These are phyloP conservation scores for Lactifluus subvellereus DNA, from an alignment of 768 basidiomycete genomes.

Conservation along the genomic window DNA sequence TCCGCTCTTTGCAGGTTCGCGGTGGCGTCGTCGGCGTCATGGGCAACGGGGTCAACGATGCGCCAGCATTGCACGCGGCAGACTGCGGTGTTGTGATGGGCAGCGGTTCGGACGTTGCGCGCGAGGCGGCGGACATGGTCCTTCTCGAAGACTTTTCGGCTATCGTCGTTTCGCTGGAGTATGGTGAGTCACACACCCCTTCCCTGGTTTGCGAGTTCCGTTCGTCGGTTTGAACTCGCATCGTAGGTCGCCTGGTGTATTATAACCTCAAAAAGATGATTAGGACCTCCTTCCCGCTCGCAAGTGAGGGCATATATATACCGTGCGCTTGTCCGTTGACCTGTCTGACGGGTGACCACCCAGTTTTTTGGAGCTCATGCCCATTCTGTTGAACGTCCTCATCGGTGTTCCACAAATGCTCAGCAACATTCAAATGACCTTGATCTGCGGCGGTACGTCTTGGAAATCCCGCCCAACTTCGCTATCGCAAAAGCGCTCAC, in stretches of 20 bases:
- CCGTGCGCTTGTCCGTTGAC: not conserved
- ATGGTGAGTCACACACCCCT: conserved; percentile 35
- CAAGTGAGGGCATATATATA: conserved; percentile 30
- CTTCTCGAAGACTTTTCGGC: conserved; percentile 61
- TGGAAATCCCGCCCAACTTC: no score
- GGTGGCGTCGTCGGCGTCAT: conserved; percentile 56
- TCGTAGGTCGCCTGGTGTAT: conserved; percentile 45
- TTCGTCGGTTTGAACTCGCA: not conserved
- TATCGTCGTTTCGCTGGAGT: conserved; percentile 57
- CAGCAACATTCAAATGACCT: conserved; percentile 39
- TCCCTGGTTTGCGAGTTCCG: not conserved
- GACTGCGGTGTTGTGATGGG: conserved; percentile 61
- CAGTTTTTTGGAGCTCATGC: conserved; percentile 58
- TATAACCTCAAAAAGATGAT: conserved; percentile 58
- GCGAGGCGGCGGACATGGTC: conserved; percentile 57
- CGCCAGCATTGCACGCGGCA: conserved; percentile 51
- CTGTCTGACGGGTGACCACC: not conserved
- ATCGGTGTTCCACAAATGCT: conserved; percentile 40
- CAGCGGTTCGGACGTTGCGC: conserved; percentile 44
- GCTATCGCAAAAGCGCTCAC: not conserved
- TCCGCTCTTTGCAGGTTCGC: conserved; percentile 48
- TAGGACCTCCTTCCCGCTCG: conserved; percentile 47
- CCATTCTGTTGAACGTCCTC: conserved; percentile 46
- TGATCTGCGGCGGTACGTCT: conserved; percentile 42
- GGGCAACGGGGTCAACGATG: conserved; percentile 62